Conservation (phyloP, 2,329 filamentous ascomycete species). For the Fusarium sp. region DNA sequence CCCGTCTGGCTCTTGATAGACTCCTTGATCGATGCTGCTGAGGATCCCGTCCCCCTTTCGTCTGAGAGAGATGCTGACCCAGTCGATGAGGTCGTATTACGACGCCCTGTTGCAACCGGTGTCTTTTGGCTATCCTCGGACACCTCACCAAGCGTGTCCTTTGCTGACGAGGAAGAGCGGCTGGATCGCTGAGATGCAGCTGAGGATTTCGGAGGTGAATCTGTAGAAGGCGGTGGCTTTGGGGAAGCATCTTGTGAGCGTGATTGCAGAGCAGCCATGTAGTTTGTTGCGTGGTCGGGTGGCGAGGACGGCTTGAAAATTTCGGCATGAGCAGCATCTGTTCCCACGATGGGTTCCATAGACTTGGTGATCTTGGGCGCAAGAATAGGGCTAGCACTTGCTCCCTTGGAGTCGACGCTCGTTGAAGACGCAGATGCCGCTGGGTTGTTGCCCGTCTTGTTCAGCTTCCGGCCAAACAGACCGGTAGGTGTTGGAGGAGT, state of each 20-base stretch:
- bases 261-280: constrained; percentile 77
- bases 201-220: constrained; percentile 50
- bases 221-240: constrained; percentile 50
- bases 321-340: constrained; percentile 75
- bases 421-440: constrained; percentile 59
- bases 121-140: constrained; percentile 46
- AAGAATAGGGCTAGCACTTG: constrained; percentile 49
- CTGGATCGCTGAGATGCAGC: constrained; percentile 56
- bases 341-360: constrained; percentile 74
- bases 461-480: constrained; percentile 64
- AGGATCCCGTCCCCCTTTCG: constrained; percentile 46
- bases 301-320: constrained; percentile 69
- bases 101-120: constrained; percentile 45
- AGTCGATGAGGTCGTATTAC: constrained; percentile 55
- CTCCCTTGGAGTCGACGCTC: constrained; percentile 60
- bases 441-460: constrained; percentile 50
- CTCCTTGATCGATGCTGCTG: constrained; percentile 48
- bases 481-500: constrained; percentile 50
- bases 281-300: constrained; percentile 70
- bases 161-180: constrained; percentile 61
- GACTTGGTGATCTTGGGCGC: constrained; percentile 56
- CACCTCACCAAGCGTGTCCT: constrained; percentile 56
- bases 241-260: constrained; percentile 69
- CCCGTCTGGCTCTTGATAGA: constrained; percentile 57
- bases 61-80: constrained; percentile 45